Percentiles rank a stretch among this genome's conserved stretches.
phyloP scores from a whole-genome alignment of 2,329 filamentous ascomycete species.

The Aspergillus tubingensis region DNA sequence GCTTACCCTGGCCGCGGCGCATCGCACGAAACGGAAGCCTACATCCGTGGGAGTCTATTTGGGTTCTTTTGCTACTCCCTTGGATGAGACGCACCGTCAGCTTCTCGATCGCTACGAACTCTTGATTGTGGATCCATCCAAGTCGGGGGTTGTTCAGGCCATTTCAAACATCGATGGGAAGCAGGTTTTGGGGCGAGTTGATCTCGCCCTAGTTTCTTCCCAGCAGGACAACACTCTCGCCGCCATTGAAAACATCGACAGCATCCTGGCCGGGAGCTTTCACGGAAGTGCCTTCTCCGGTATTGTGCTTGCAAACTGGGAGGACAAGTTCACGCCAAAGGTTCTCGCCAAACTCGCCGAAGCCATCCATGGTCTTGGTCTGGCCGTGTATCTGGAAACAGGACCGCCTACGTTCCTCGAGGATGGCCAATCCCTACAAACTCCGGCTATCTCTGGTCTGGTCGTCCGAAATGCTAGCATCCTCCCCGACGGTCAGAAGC shows the following conservation, averaged over 20 bases:
- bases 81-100: constrained; percentile 33
- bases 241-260: constrained; percentile 33
- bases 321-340: constrained; percentile 32
- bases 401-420: constrained; percentile 44
- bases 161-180: constrained; percentile 26
- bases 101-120: constrained; percentile 48
- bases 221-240: constrained; percentile 26
- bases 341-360: constrained; percentile 36
- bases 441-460: constrained; percentile 39
- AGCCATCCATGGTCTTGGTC: constrained; percentile 36
- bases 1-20: constrained; percentile 23
- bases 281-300: constrained; percentile 39
- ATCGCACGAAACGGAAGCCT: constrained; percentile 26
- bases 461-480: constrained; percentile 48
- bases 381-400: constrained; percentile 48
- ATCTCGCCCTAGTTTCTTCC: constrained; percentile 26
- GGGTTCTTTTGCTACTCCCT: constrained; percentile 39
- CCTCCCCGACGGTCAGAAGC: constrained; percentile 42
- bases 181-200: constrained; percentile 37
- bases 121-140: constrained; percentile 47
- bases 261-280: constrained; percentile 28
- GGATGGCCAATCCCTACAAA: constrained; percentile 38
- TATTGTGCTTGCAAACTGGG: constrained; percentile 47
- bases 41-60: constrained; percentile 48
- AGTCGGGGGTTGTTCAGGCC: constrained; percentile 37